Base-by-base conservation (phyloP, 768 basidiomycete species). In the Kwoniella dendrophila region DNA sequence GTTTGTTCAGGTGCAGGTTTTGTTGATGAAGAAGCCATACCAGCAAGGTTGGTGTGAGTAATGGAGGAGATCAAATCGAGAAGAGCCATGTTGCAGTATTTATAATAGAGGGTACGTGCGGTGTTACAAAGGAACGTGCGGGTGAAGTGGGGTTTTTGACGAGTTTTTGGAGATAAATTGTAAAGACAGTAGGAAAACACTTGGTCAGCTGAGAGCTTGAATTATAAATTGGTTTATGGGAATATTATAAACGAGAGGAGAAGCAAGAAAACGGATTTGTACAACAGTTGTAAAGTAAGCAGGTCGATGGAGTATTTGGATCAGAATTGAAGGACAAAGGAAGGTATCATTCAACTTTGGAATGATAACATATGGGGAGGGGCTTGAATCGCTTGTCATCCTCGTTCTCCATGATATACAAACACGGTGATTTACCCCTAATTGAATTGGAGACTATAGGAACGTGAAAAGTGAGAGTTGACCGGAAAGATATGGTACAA, bases 1-100 rank as follows among this genome's bases (percentile, higher is more conserved):
- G 38, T 20, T 32, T 32, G 11, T 8, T 16, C 26, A 20, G 32
- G 40, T 36, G 47, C 14, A 48, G 48, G 48, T 43, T 50, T 20
- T 27, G 59, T 32, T 16, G 48, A 34, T 47, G 58, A 26, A 33
- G 49, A 40, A 56, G 54, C 47, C 24, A 40, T 50, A 51, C 20
- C 32, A 34, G 44, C 26, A 18, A 57, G 43, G 36, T 57, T 57
- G 26, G 62, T 32, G 62, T 56, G 49, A 14, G 47, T 36, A 20
- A 45, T 45, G 22, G 53, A 45, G 22, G 45, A 48, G 32, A 56
- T 56, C n/a, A 56, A 55, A 32, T 56, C 56, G 62, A 57, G 62
- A 11, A 63, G 33, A 38, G 62, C 55, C 56, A 57, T 57, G 30
- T 11, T 62, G 54, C 10, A 34, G 10, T 18, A 26, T 22, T 43